Evolutionary conservation across 2,329 filamentous ascomycete genomes (phyloP).

Genomic region (Nannizziopsis arthrosporioides): DNA sequence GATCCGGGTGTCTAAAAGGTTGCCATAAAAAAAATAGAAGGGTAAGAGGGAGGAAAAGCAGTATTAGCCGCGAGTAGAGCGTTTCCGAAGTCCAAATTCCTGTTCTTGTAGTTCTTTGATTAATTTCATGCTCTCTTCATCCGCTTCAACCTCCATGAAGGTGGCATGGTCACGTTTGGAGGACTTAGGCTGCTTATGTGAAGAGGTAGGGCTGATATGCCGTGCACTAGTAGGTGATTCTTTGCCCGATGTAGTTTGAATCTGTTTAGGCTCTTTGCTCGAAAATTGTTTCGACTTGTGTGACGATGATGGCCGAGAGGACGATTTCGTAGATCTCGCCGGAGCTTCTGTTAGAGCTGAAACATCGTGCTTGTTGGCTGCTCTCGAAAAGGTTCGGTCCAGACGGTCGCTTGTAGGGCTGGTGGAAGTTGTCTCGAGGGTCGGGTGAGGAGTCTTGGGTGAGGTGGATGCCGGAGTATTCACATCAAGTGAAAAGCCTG

Average conservation of each 20-base stretch:
- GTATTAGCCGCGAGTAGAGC: conserved; percentile 16
- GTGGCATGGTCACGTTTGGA: conserved; percentile 21
- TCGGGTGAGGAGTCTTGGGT: conserved; percentile 36
- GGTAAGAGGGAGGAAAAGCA: neutral
- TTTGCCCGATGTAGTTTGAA: neutral
- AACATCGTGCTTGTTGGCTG: neutral
- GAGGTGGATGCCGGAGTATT: conserved; percentile 33
- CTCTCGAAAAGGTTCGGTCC: neutral
- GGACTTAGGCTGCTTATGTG: conserved; percentile 14
- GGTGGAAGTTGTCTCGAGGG: conserved; percentile 20
- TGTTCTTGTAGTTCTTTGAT: conserved; percentile 37
- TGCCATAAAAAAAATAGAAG: neutral
- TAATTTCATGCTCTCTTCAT: conserved; percentile 34
- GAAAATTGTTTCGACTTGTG: conserved; percentile 6
- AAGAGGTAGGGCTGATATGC: conserved; percentile 11
- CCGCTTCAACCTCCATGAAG: conserved; percentile 25
- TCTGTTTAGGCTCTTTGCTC: conserved; percentile 3
- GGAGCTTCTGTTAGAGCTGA: conserved; percentile 14
- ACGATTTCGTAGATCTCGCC: conserved; percentile 5
- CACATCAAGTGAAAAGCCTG: conserved; percentile 11
- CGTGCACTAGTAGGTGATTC: conserved; percentile 17
- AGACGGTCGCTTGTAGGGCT: neutral
- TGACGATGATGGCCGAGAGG: conserved; percentile 11
- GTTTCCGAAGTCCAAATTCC: conserved; percentile 35
- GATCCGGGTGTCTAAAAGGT: neutral